phyloP scores from a whole-genome alignment of 345 rosid species.

The Xanthoceras sorbifolium region DNA sequence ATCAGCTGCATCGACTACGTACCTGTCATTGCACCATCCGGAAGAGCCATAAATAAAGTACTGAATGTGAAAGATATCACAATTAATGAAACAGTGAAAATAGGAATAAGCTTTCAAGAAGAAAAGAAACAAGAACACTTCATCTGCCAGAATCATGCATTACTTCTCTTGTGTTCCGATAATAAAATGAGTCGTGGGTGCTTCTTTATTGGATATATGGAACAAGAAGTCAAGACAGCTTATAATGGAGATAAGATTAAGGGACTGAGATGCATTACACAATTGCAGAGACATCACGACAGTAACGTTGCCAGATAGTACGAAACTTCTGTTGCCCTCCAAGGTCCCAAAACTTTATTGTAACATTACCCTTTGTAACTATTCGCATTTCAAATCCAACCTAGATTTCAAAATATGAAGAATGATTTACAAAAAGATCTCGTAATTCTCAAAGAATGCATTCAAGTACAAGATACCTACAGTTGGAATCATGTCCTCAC shows the following conservation, averaged over 20 bases:
- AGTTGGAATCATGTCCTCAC: conserved; percentile 96
- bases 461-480: too few species aligned
- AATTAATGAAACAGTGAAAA: not conserved
- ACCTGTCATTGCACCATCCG: conserved; percentile 50
- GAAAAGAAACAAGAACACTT: not conserved
- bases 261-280: too few species aligned
- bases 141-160: not conserved
- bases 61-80: not conserved
- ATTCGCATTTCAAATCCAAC: conserved; percentile 91
- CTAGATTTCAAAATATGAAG: too few species aligned
- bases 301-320: conserved; percentile 49
- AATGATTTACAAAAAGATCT: too few species aligned
- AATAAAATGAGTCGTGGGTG: not conserved
- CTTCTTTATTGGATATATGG: not conserved
- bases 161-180: not conserved
- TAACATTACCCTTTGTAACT: conserved; percentile 83
- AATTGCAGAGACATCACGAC: conserved; percentile 44
- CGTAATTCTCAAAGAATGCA: too few species aligned
- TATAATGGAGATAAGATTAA: too few species aligned
- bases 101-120: not conserved
- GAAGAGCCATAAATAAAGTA: conserved; percentile 5
- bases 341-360: conserved; percentile 88
- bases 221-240: not conserved
- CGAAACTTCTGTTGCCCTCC: conserved; percentile 75
- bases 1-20: conserved; percentile 95